Conservation (phyloP, 1,284 basidiomycete genomes). For the Naganishia sp. region DNA sequence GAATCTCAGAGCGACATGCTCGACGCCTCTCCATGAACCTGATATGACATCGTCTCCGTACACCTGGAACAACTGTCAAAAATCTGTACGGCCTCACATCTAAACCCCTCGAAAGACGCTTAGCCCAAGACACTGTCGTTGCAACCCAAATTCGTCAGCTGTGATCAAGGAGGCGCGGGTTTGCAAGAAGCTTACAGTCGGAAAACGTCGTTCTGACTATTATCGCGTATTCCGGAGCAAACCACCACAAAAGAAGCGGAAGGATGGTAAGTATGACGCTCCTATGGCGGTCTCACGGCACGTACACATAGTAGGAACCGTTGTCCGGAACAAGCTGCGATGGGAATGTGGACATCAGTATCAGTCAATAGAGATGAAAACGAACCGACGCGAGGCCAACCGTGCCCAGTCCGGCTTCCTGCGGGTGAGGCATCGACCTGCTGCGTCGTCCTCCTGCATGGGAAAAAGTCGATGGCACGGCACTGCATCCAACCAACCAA, state of each 20-base stretch:
- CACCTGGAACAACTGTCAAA: no score
- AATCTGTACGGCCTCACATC: no score
- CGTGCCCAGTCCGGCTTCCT: not conserved
- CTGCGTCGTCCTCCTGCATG: not conserved
- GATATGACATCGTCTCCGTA: no score
- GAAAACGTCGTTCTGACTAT: constrained; percentile 83
- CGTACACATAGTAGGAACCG: constrained; percentile 45
- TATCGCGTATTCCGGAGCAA: constrained; percentile 17
- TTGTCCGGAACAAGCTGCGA: constrained; percentile 68
- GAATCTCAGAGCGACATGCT: no score
- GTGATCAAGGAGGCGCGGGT: not conserved
- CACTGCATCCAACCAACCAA: not conserved
- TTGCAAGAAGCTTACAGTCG: constrained; percentile 60
- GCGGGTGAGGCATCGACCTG: not conserved
- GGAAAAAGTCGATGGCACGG: not conserved
- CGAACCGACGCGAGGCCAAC: no score
- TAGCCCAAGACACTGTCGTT: constrained; percentile 21
- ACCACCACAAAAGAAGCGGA: constrained; percentile 5
- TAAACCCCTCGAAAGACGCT: not conserved
- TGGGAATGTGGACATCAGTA: not conserved
- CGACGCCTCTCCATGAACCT: no score
- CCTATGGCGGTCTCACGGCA: constrained; percentile 64
- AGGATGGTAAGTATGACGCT: constrained; percentile 60
- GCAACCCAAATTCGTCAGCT: not conserved
- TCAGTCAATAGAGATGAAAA: not conserved